These are phyloP conservation scores for Suhomyces terraborum DNA, from an alignment of 1,139 yeast genomes.

Conservation along the genomic window DNA sequence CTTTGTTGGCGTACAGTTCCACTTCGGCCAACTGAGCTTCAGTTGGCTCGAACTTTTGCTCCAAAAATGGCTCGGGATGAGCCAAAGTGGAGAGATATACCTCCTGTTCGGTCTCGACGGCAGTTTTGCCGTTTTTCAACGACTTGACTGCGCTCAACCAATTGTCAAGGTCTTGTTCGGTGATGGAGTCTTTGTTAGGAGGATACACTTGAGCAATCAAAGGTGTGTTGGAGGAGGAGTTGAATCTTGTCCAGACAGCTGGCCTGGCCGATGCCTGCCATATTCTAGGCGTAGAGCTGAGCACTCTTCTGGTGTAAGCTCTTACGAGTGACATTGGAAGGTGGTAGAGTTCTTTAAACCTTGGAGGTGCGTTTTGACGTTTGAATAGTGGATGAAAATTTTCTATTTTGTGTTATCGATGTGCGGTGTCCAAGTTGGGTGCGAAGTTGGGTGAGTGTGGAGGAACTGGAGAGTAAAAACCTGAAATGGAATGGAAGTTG, in stretches of 20 bases:
- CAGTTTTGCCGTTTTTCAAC: conserved; percentile 46
- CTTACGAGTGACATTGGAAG: conserved; percentile 16
- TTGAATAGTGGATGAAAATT: conserved; percentile 9
- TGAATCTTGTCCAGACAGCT: conserved; percentile 15
- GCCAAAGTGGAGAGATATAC: conserved; percentile 45
- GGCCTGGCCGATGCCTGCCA: conserved; percentile 9
- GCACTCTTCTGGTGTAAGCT: conserved; percentile 12
- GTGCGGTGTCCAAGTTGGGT: conserved; percentile 6
- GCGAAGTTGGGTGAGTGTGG: neutral
- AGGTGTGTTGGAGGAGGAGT: conserved; percentile 19
- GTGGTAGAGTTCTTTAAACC: neutral
- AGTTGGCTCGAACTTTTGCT: conserved; percentile 53
- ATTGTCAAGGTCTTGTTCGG: conserved; percentile 62
- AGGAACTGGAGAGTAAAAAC: neutral
- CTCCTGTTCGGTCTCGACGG: conserved; percentile 43
- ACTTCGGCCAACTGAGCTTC: conserved; percentile 60
- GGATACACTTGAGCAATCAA: conserved; percentile 45
- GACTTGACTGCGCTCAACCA: conserved; percentile 66
- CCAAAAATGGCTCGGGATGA: conserved; percentile 39
- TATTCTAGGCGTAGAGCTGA: conserved; percentile 8
- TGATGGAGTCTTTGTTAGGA: conserved; percentile 37
- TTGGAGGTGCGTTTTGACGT: too few species aligned
- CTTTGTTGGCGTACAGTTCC: conserved; percentile 48
- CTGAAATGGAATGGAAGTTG: neutral
- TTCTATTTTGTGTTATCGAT: conserved; percentile 12